phyloP scores from a whole-genome alignment of 2,329 filamentous ascomycete species.

The Orbilia quercus region DNA sequence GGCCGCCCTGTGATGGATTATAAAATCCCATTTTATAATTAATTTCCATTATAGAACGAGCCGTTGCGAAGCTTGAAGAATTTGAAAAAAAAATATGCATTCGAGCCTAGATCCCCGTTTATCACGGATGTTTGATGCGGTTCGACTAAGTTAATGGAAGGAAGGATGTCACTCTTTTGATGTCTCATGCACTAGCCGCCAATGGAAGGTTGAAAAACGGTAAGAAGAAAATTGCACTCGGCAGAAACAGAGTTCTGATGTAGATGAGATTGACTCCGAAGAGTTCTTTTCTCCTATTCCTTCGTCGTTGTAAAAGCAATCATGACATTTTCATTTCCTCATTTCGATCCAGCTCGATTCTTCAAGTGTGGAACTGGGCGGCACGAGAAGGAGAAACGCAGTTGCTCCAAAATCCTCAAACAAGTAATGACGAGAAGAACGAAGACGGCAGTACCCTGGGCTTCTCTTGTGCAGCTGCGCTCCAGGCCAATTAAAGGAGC shows the following conservation, averaged over 20 bases:
- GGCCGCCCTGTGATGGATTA: constrained; percentile 31
- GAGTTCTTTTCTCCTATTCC: too few species aligned
- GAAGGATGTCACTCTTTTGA: constrained; percentile 19
- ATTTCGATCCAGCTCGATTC: too few species aligned
- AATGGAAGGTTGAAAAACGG: constrained; percentile 10
- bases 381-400: too few species aligned
- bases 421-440: background rate
- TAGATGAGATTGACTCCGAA: too few species aligned
- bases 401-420: too few species aligned
- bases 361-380: too few species aligned
- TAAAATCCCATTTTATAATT: constrained; percentile 22
- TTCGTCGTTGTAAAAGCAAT: too few species aligned
- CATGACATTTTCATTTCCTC: too few species aligned
- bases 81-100: too few species aligned
- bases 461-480: background rate
- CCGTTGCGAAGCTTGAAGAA: constrained; percentile 1
- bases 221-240: background rate
- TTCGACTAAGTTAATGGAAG: constrained; percentile 15
- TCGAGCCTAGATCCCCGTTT: constrained; percentile 3
- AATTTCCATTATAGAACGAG: constrained; percentile 23
- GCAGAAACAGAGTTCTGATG: too few species aligned
- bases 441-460: constrained; percentile 1
- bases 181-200: constrained; percentile 8
- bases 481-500: constrained; percentile 28
- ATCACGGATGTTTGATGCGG: constrained; percentile 34